These are phyloP conservation scores for Pleurozium schreberi DNA, from an alignment of 225 moss, liverwort and hornwort species.

Conservation along the genomic window DNA sequence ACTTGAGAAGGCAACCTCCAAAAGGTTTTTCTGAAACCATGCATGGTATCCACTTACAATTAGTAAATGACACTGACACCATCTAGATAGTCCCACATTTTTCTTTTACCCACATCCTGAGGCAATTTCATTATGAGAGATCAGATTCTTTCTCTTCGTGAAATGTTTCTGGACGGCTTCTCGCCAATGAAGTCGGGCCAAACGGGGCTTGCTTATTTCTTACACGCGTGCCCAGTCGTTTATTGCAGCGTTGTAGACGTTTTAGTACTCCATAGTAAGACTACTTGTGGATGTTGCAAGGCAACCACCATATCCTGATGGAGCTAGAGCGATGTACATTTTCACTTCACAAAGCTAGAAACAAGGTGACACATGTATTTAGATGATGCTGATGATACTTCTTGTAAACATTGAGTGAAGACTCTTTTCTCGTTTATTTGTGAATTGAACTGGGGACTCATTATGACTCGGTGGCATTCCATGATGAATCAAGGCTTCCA, in stretches of 20 bases:
- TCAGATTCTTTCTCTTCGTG: not conserved
- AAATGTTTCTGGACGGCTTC: not conserved
- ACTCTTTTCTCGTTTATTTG: not conserved
- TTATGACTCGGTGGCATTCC: not conserved
- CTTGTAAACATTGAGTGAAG: not conserved
- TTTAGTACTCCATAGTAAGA: not conserved
- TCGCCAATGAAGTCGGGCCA: not conserved
- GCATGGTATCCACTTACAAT: not conserved
- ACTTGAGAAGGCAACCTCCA: constrained; percentile 32
- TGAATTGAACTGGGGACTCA: not conserved
- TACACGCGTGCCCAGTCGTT: not conserved
- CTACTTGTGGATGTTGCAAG: not conserved
- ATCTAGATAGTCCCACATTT: not conserved
- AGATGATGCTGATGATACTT: not conserved
- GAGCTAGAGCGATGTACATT: not conserved
- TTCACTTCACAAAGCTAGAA: not conserved
- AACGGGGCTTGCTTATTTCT: not conserved
- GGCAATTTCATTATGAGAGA: not conserved
- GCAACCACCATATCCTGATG: not conserved
- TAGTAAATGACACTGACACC: not conserved
- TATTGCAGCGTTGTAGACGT: not conserved
- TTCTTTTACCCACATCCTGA: not conserved
- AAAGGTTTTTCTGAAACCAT: constrained; percentile 17
- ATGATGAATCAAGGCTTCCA: not conserved
- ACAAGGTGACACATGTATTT: not conserved